Conservation (phyloP, 768 basidiomycete genomes). For the Krasilnikovozyma curviuscula region DNA sequence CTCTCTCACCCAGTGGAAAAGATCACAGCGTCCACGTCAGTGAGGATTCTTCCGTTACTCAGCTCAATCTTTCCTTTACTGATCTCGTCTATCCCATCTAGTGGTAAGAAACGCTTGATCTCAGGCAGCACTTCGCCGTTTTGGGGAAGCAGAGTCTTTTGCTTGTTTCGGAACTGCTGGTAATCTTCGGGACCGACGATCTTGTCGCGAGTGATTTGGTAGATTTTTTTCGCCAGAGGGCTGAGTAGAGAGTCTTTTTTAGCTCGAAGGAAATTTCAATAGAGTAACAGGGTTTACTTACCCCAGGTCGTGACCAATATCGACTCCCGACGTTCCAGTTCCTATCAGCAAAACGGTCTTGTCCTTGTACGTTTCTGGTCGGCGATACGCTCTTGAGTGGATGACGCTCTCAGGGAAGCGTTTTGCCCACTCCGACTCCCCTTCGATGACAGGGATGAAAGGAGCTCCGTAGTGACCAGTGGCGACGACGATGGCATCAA, state of each 20-base stretch:
- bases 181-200: constrained; percentile 14
- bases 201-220: constrained; percentile 22
- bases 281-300: too few species aligned
- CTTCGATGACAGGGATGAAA: constrained; percentile 24
- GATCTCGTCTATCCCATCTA: constrained; percentile 18
- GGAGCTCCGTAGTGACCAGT: constrained; percentile 19
- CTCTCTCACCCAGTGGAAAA: constrained; percentile 27
- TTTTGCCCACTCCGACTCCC: constrained; percentile 26
- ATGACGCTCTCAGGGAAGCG: constrained; percentile 26
- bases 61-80: constrained; percentile 26
- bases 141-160: constrained; percentile 12
- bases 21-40: constrained; percentile 27
- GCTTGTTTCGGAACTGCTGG: constrained; percentile 11
- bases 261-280: too few species aligned
- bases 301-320: constrained; percentile 29
- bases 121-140: constrained; percentile 25
- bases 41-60: constrained; percentile 29
- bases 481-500: constrained; percentile 26
- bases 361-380: constrained; percentile 26
- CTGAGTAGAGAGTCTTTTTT: too few species aligned
- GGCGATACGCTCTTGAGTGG: constrained; percentile 32
- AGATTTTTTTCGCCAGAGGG: constrained; percentile 25
- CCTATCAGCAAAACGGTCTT: constrained; percentile 33
- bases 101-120: constrained; percentile 27
- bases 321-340: constrained; percentile 28